Conservation (phyloP, 169 alveolate species). For the Babesia bigemina region DNA sequence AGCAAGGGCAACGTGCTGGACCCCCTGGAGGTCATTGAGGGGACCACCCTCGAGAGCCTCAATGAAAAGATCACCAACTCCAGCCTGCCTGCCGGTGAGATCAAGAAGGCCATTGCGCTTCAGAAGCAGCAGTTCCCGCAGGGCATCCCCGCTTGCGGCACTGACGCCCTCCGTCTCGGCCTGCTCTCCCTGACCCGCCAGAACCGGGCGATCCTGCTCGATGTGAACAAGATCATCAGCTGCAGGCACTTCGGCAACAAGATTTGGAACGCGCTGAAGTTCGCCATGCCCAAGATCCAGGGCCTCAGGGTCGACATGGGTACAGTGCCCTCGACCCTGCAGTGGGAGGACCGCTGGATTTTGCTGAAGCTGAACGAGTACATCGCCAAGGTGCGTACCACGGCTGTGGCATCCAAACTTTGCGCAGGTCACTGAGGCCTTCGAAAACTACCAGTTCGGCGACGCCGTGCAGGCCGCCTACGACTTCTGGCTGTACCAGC, state of each 20-base stretch:
- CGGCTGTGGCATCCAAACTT: not conserved
- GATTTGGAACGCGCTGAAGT: slow-evolving; percentile 95
- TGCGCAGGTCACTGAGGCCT: slow-evolving; percentile 74
- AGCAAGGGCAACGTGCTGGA: slow-evolving; percentile 99
- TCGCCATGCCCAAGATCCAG: slow-evolving; percentile 77
- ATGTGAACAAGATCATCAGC: slow-evolving; percentile 95
- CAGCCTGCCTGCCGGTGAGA: slow-evolving; percentile 89
- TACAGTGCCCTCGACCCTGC: slow-evolving; percentile 50
- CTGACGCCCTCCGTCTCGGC: slow-evolving; percentile 98
- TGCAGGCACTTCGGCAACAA: slow-evolving; percentile 98
- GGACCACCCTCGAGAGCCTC: slow-evolving; percentile 89
- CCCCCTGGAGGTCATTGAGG: slow-evolving; percentile 97
- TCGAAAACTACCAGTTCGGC: slow-evolving; percentile 91
- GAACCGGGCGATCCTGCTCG: slow-evolving; percentile 94
- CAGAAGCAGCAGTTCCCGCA: slow-evolving; percentile 96
- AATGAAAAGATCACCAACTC: slow-evolving; percentile 89
- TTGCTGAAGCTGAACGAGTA: slow-evolving; percentile 85
- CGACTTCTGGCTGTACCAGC: slow-evolving; percentile 95
- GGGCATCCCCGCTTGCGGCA: slow-evolving; percentile 99
- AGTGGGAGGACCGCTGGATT: slow-evolving; percentile 95
- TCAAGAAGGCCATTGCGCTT: slow-evolving; percentile 88
- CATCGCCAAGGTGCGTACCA: slow-evolving; percentile 57
- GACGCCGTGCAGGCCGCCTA: slow-evolving; percentile 92
- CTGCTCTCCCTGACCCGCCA: slow-evolving; percentile 92
- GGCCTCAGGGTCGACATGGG: slow-evolving; percentile 55